Evolutionary conservation across 148 eudicot genomes (phyloP), one percentile per base, ranked within the genome.

Genomic region (Hydrangea macrophylla): DNA sequence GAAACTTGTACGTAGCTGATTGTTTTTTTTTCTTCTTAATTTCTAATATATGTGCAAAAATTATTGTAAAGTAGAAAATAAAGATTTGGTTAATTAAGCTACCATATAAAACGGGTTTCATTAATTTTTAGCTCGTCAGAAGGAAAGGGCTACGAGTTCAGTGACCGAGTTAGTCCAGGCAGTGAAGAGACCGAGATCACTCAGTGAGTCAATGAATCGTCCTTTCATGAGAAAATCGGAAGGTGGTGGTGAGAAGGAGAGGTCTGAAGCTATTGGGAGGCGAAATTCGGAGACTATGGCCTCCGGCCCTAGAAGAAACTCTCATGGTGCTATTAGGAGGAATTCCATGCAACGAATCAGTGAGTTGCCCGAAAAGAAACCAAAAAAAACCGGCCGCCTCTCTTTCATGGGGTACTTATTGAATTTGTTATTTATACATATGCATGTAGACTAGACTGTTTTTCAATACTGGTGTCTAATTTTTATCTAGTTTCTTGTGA

Each of bases 141-240:
- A 89, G 73, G 99, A 95, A n/a, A 78, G 75, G 80, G 97, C 97
- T 9, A 50, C 73, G 30, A 84, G 70, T 74, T 82, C 93, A 55
- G 96, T 91, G 12, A 87, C 83, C 53, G 99, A 95, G 96, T 80
- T 95, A 44, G 78, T 95, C 65, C 87, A 91, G 58, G 96, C 96
- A 23, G 88, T 95, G 64, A 87, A 87, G 80, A 83, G 86, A 72
- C 99, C 99, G 3, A 78, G 96, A 26, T 83, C 97, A 51, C 75
- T 78, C 11, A 95, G 97, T 62, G 97, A 89, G 73, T 95, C 99
- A 2, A 81, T 76, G 22, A 85, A 80, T 70, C 83, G 80, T 28
- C 93, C 90, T 54, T 75, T 78, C 62, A 70, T 84, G 59, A 85
- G 87, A 70, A 82, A 59, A 64, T 86, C 97, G 32, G 92, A 74